Percentiles rank a stretch among this genome's conserved stretches.
phyloP scores from a whole-genome alignment of 129 eudicot genomes.

The Saussurea involucrata region DNA sequence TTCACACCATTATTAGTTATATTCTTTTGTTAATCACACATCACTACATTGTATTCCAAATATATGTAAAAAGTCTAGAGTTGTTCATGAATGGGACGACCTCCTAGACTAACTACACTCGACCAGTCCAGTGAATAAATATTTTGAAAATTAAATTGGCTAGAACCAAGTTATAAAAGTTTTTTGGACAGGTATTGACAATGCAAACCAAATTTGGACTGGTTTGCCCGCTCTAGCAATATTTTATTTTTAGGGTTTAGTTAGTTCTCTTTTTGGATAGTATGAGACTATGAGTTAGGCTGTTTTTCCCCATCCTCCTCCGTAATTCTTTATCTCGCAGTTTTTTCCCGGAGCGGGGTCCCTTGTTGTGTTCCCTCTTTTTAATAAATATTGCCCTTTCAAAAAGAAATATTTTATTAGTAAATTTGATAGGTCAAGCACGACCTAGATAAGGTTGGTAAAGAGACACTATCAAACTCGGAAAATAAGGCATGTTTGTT shows the following conservation, averaged over 20 bases:
- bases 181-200: neutral
- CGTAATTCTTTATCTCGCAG: too few relatives aligned
- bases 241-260: too few relatives aligned
- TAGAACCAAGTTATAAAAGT: neutral
- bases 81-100: too few relatives aligned
- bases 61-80: neutral
- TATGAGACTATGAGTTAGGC: too few relatives aligned
- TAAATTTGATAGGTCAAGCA: too few relatives aligned
- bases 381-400: too few relatives aligned
- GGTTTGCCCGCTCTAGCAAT: neutral
- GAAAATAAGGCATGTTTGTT: neutral
- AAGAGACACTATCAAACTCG: neutral
- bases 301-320: too few relatives aligned
- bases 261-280: too few relatives aligned
- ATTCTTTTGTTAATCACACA: neutral
- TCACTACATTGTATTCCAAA: neutral
- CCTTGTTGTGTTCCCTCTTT: too few relatives aligned
- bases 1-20: neutral
- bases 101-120: neutral
- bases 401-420: too few relatives aligned
- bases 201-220: neutral
- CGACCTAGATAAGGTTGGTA: neutral
- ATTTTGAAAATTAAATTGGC: neutral
- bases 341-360: too few relatives aligned
- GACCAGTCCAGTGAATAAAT: neutral